Base-by-base conservation (phyloP, 116 monocot genomes). In the Iris pallida region DNA sequence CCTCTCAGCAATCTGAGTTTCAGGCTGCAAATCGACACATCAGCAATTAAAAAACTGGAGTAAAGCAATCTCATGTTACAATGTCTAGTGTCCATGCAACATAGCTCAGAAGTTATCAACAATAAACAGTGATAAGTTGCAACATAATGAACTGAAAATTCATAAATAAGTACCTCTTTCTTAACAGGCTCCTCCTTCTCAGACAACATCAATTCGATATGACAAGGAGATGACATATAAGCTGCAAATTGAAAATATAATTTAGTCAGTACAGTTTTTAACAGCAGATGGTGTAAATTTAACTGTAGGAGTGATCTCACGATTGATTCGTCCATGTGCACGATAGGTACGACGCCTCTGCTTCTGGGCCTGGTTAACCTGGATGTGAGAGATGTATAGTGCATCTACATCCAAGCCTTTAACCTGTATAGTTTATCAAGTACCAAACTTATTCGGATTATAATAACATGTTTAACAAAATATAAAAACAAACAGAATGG, bases 141-240 rank as follows among this genome's bases (percentile, higher is more conserved):
- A 11, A 45, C 13, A n/a, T 41, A 8, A 45, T 44, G 45, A 51
- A 51, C 8, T 8, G 7, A 13, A 49, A 17, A 49, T 8, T 3
- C 9, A 20, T 14, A 72, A 48, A 52, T 40, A 57, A 4, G 51
- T 77, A 93, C 89, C 87, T 89, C 90, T 54, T 89, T 89, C 75
- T 94, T 86, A n/a, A 94, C 93, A 1, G 87, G 57, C 59, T 94
- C 93, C 77, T 94, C 93, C 72, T 93, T 93, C 79, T 94, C 93
- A 20, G 87, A 94, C 57, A 94, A 53, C 42, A 80, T 81, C 53
- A 94, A 68, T 59, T 94, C 93, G 74, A 94, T 94, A 64, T 90
- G 90, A 68, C 93, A 93, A 2, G 86, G 93, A 55, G 89, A 87
- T 41, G 93, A 93, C 90, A 90, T 90, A 57, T 84, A 86, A 65